Evolutionary conservation across 441 rosid genomes (phyloP).

Genomic region (Erodium chrysanthum): DNA sequence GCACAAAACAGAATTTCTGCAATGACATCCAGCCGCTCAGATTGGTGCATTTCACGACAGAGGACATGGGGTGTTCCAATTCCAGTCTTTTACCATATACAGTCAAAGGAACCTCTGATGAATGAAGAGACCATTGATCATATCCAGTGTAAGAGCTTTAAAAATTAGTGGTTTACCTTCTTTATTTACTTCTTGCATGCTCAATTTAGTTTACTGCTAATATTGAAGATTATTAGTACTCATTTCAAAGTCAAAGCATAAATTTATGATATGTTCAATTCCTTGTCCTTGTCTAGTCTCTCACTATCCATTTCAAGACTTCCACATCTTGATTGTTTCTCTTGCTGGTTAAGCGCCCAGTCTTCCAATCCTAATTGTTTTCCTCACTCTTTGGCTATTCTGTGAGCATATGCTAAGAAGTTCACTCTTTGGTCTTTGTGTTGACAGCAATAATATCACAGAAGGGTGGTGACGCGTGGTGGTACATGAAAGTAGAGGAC

Average conservation of each 20-base stretch:
- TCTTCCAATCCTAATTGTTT: background rate
- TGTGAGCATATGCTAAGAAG: background rate
- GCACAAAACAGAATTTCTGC: slow-evolving; percentile 86
- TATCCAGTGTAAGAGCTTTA: slow-evolving; percentile 56
- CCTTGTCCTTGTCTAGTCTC: background rate
- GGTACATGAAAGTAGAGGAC: slow-evolving; percentile 88
- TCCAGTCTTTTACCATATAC: slow-evolving; percentile 76
- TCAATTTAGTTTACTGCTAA: background rate
- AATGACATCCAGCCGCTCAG: slow-evolving; percentile 89
- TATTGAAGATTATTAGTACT: background rate
- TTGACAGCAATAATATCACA: slow-evolving; percentile 61
- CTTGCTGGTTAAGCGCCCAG: background rate
- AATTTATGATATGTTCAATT: slow-evolving; percentile 5
- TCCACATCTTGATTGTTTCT: background rate
- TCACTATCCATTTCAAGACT: background rate
- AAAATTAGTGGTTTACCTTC: slow-evolving; percentile 3
- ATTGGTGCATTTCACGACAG: slow-evolving; percentile 98
- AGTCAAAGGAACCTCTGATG: slow-evolving; percentile 83
- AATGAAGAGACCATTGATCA: slow-evolving; percentile 77
- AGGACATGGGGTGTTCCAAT: slow-evolving; percentile 97
- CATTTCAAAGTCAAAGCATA: slow-evolving; percentile 7
- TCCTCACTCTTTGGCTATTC: background rate
- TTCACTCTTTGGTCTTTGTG: slow-evolving; percentile 15
- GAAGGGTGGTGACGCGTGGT: slow-evolving; percentile 97
- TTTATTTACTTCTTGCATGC: background rate